These are phyloP conservation scores for Penicillium sp. DNA, from an alignment of 2,329 filamentous ascomycete species.

Conservation along the genomic window DNA sequence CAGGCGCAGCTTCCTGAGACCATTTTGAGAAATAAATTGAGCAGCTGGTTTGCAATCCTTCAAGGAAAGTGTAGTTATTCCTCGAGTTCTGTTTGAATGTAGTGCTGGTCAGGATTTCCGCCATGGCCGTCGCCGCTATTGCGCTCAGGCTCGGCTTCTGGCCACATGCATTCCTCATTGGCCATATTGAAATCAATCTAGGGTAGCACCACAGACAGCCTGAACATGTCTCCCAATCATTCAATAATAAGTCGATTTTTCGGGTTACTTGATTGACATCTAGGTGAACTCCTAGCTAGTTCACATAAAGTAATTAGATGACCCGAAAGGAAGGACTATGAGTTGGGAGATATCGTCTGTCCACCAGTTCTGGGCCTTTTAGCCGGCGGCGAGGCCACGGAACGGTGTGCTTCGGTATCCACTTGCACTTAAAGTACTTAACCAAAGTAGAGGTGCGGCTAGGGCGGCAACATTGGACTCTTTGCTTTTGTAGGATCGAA, in stretches of 20 bases:
- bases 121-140: background rate
- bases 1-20: constrained; percentile 48
- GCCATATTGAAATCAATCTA: background rate
- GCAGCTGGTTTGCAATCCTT: background rate
- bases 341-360: no score
- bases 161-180: background rate
- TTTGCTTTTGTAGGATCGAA: no score
- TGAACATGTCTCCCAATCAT: no score
- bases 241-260: background rate
- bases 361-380: no score
- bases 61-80: background rate
- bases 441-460: no score
- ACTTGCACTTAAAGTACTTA: no score
- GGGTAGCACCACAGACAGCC: background rate
- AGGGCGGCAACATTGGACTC: no score
- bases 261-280: background rate
- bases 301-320: background rate
- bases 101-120: background rate
- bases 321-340: background rate
- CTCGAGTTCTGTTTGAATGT: background rate
- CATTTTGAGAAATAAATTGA: constrained; percentile 4
- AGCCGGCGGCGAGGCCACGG: no score
- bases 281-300: background rate
- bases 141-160: background rate
- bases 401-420: no score